Evolutionary conservation across 371 early-diverging fungal species (phyloP).

Genomic region (Zopfochytrium polystomum): DNA sequence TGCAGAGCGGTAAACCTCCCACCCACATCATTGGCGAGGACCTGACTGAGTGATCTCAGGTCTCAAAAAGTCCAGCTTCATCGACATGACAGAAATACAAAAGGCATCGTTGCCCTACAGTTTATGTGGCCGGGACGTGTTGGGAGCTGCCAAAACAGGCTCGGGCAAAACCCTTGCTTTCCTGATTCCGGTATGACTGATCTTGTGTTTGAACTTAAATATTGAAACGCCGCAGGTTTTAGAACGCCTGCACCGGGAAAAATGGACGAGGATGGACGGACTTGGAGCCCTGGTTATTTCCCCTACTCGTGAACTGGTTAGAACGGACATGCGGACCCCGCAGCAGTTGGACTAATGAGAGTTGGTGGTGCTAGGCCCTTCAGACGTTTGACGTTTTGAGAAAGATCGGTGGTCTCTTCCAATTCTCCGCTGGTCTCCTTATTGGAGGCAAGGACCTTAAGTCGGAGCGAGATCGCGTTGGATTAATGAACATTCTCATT

Average conservation of each 20-base stretch:
- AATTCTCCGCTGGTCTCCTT: constrained; percentile 91
- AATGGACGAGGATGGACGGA: constrained; percentile 85
- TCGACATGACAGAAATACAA: constrained; percentile 97
- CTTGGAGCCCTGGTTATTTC: constrained; percentile 91
- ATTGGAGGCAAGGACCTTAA: constrained; percentile 95
- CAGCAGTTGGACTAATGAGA: background rate
- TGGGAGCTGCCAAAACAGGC: constrained; percentile 99
- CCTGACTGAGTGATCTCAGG: no score
- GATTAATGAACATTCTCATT: constrained; percentile 91
- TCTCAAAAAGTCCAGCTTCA: constrained; percentile 69
- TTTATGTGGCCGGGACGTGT: constrained; percentile 81
- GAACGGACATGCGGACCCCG: background rate
- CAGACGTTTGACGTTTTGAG: constrained; percentile 95
- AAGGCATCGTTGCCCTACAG: constrained; percentile 85
- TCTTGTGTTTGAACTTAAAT: background rate
- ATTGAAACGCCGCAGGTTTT: constrained; percentile 56
- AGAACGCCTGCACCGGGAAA: constrained; percentile 74
- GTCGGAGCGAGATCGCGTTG: constrained; percentile 81
- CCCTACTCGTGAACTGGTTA: constrained; percentile 94
- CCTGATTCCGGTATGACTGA: constrained; percentile 79
- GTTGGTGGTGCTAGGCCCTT: constrained; percentile 55
- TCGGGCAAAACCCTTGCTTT: constrained; percentile 98
- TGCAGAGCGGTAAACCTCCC: no score
- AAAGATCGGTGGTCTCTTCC: constrained; percentile 78
- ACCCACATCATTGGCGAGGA: no score